Conservation (phyloP, 495 filamentous ascomycete species). For the Evernia prunastri region DNA sequence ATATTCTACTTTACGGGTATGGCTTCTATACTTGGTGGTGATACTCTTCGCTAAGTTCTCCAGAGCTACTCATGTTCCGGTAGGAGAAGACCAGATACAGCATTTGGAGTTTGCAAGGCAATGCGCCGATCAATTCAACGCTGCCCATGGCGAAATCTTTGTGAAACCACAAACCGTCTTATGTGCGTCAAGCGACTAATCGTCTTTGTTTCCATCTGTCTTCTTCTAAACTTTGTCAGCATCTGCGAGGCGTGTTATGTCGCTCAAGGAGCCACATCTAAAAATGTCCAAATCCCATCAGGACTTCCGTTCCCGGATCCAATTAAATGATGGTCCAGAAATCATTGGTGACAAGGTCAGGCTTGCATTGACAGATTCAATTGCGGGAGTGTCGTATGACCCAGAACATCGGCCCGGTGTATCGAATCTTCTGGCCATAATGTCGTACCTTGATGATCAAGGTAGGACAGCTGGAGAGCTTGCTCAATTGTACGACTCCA, state of each 20-base stretch:
- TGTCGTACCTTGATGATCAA: constrained; percentile 53
- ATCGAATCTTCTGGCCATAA: constrained; percentile 74
- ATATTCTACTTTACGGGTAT: constrained; percentile 80
- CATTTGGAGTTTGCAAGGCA: constrained; percentile 89
- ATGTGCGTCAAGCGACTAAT: constrained; percentile 45
- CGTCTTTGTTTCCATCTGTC: background rate
- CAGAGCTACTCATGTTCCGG: constrained; percentile 88
- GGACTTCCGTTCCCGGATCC: constrained; percentile 64
- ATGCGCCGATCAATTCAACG: constrained; percentile 78
- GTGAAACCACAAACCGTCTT: constrained; percentile 65
- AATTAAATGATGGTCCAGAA: constrained; percentile 62
- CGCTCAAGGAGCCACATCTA: constrained; percentile 59
- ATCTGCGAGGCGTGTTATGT: constrained; percentile 81
- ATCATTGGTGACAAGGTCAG: constrained; percentile 61
- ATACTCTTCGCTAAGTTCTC: constrained; percentile 19
- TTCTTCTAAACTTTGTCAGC: constrained; percentile 37
- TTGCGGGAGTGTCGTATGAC: constrained; percentile 61
- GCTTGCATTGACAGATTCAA: constrained; percentile 70
- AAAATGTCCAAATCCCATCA: constrained; percentile 94
- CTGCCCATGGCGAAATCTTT: constrained; percentile 58
- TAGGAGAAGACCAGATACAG: constrained; percentile 87
- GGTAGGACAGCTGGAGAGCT: constrained; percentile 46
- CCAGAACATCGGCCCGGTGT: constrained; percentile 67
- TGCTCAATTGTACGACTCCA: constrained; percentile 44
- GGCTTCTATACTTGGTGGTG: constrained; percentile 10